These are phyloP conservation scores for Bocquillonia castaneifolia DNA, from an alignment of 441 rosid species.

Conservation along the genomic window DNA sequence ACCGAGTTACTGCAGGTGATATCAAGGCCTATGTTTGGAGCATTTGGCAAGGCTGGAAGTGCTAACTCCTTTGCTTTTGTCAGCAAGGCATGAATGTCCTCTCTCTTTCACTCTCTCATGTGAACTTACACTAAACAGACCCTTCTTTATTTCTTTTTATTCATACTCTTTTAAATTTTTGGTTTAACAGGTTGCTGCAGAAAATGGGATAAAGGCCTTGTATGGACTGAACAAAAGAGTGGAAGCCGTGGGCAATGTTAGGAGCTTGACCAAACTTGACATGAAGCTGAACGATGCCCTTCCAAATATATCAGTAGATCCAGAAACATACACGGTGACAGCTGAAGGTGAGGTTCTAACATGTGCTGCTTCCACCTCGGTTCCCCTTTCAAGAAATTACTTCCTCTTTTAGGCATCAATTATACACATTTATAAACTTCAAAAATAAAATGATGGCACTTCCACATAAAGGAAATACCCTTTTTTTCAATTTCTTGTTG, in stretches of 20 bases:
- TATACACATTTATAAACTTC: not conserved
- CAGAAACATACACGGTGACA: constrained; percentile 68
- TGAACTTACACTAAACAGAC: not conserved
- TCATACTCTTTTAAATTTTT: not conserved
- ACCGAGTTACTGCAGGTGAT: constrained; percentile 50
- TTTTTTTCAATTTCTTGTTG: not conserved
- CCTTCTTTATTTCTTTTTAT: not conserved
- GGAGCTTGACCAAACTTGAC: constrained; percentile 69
- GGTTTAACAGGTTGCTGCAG: constrained; percentile 50
- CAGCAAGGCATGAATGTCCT: constrained; percentile 60
- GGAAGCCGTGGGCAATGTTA: constrained; percentile 63
- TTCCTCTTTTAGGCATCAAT: constrained; percentile 55
- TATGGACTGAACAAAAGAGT: constrained; percentile 71
- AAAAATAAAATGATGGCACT: not conserved
- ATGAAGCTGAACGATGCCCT: constrained; percentile 85
- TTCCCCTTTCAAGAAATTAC: constrained; percentile 83
- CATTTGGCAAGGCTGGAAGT: constrained; percentile 81
- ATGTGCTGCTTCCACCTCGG: constrained; percentile 57
- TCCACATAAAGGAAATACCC: not conserved
- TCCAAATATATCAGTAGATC: constrained; percentile 73
- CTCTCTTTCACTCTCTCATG: constrained; percentile 1
- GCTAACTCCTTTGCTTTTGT: constrained; percentile 77
- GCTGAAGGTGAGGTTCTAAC: constrained; percentile 58
- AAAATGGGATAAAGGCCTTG: constrained; percentile 42
- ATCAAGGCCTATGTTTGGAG: constrained; percentile 93